A percentile compares a stretch with the other conserved stretches of the same genome.
Evolutionary conservation across 306 rosid genomes (phyloP).

Genomic region (Vigna mungo): DNA sequence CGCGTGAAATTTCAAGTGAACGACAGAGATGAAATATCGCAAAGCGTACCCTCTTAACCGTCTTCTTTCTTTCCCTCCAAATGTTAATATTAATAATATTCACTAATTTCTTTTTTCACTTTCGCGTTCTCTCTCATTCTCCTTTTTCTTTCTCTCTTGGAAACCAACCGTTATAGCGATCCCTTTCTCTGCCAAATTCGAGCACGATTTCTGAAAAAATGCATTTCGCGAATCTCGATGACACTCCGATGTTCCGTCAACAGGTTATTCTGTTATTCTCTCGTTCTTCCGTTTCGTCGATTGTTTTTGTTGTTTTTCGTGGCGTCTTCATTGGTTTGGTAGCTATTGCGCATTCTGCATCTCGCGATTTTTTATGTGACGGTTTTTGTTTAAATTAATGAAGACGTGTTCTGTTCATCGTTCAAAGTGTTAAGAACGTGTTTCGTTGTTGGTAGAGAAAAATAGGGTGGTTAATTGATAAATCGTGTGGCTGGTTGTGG

Average conservation of each 20-base stretch:
- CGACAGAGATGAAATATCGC: conserved; percentile 32
- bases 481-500: conserved; percentile 32
- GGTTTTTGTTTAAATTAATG: neutral
- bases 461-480: conserved; percentile 19
- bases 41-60: conserved; percentile 13
- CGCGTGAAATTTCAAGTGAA: neutral
- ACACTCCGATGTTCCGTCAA: conserved; percentile 69
- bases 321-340: conserved; percentile 5
- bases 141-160: neutral
- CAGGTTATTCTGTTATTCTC: conserved; percentile 53
- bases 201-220: conserved; percentile 32
- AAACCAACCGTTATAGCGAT: neutral
- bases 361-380: neutral
- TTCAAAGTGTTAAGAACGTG: neutral
- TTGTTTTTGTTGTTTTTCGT: neutral
- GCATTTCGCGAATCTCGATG: conserved; percentile 64
- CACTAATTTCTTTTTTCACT: neutral
- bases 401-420: conserved; percentile 19
- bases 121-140: neutral
- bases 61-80: neutral
- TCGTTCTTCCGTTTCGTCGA: neutral
- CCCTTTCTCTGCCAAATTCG: conserved; percentile 29
- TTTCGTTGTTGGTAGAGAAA: conserved; percentile 16
- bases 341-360: neutral
- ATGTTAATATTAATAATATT: neutral